These are phyloP conservation scores for Astragalus membranaceus DNA, from an alignment of 306 rosid genomes.

Conservation along the genomic window DNA sequence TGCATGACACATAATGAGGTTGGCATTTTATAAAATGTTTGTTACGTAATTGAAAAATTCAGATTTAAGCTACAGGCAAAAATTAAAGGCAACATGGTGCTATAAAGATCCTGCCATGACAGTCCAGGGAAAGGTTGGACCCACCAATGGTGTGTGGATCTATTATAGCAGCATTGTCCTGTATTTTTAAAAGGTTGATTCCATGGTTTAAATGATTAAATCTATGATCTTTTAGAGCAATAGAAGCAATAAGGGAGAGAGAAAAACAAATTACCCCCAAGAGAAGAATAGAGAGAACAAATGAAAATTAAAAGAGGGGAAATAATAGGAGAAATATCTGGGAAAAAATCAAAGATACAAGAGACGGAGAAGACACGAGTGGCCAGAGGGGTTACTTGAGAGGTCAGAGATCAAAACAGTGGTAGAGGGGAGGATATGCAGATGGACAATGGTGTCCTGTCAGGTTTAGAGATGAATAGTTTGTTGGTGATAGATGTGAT, in stretches of 20 bases:
- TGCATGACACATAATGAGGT: neutral
- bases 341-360: neutral
- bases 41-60: neutral
- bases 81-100: neutral
- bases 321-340: neutral
- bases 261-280: neutral
- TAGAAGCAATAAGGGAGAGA: neutral
- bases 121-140: neutral
- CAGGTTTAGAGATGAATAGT: neutral
- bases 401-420: neutral
- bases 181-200: neutral
- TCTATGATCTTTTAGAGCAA: neutral
- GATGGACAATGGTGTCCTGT: neutral
- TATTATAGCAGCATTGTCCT: neutral
- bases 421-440: neutral
- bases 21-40: neutral
- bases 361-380: neutral
- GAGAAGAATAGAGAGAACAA: neutral
- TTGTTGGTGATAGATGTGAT: neutral
- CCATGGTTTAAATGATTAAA: neutral
- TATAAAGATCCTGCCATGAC: neutral
- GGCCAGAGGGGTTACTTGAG: neutral
- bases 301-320: neutral
- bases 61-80: neutral
- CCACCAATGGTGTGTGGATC: neutral